These are phyloP conservation scores for Akanthomyces uredinophilus DNA, from an alignment of 2,329 filamentous ascomycete species.

Conservation along the genomic window DNA sequence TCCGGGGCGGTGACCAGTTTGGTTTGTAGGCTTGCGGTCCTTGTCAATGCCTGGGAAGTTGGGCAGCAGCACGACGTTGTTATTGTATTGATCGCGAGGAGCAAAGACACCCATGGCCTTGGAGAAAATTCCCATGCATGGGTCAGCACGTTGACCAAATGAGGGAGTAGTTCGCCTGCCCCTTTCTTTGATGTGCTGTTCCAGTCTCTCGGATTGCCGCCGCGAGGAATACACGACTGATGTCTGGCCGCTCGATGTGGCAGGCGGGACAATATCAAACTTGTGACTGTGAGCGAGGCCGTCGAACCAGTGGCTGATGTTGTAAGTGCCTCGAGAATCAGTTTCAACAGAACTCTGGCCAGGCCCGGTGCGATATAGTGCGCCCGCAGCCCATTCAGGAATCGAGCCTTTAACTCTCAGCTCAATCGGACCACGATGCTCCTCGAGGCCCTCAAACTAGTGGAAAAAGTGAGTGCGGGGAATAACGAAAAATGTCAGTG, in stretches of 20 bases:
- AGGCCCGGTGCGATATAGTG: constrained; percentile 70
- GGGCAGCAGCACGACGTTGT: constrained; percentile 60
- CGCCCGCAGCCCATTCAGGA: constrained; percentile 65
- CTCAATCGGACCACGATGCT: constrained; percentile 60
- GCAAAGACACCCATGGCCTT: constrained; percentile 63
- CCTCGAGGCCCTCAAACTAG: constrained; percentile 63
- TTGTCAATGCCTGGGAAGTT: constrained; percentile 55
- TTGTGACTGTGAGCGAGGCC: constrained; percentile 66
- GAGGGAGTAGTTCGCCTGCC: constrained; percentile 53
- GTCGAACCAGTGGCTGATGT: constrained; percentile 75
- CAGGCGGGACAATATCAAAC: constrained; percentile 58
- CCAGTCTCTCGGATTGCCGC: constrained; percentile 58
- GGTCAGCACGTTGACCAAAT: constrained; percentile 69
- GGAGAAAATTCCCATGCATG: constrained; percentile 66
- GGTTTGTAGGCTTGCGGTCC: constrained; percentile 15
- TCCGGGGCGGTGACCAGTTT: constrained; percentile 33
- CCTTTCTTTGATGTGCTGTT: constrained; percentile 54
- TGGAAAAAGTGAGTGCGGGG: not conserved
- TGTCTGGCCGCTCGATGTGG: constrained; percentile 22
- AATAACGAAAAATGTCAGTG: not conserved
- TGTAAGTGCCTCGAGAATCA: constrained; percentile 54
- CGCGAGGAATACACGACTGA: constrained; percentile 66
- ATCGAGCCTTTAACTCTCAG: constrained; percentile 61
- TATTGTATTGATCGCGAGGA: constrained; percentile 36
- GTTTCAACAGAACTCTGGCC: constrained; percentile 58